Conservation (phyloP, 306 rosid species). For the Carpinus viminea region DNA sequence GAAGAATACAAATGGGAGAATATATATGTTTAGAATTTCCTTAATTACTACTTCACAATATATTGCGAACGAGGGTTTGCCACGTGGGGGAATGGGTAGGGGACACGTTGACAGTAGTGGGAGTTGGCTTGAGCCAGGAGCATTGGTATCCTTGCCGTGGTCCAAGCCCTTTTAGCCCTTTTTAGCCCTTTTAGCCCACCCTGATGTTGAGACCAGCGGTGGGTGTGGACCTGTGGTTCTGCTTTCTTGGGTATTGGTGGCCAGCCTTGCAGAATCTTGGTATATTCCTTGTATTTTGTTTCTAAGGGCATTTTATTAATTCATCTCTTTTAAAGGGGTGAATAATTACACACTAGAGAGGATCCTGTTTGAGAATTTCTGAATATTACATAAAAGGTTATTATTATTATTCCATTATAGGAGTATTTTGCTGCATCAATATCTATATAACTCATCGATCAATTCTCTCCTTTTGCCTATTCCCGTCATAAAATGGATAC, state of each 20-base stretch:
- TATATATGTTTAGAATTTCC: slow-evolving; percentile 47
- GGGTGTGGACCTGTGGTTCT: slow-evolving; percentile 34
- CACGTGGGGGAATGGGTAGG: slow-evolving; percentile 13
- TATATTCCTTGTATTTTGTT: slow-evolving; percentile 38
- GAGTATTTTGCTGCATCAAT: slow-evolving; percentile 13
- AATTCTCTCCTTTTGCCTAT: neutral
- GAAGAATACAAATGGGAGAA: slow-evolving; percentile 26
- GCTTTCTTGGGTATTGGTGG: slow-evolving; percentile 29
- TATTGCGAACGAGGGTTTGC: slow-evolving; percentile 13
- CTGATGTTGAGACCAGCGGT: slow-evolving; percentile 53
- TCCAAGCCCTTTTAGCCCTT: slow-evolving; percentile 29
- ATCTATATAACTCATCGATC: neutral
- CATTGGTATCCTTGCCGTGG: slow-evolving; percentile 31
- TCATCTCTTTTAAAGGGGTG: neutral
- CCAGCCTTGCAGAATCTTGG: slow-evolving; percentile 61
- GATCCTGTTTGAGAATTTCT: slow-evolving; percentile 8
- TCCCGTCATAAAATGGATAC: neutral
- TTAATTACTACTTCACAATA: neutral
- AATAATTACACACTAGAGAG: neutral
- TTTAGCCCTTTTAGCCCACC: slow-evolving; percentile 26
- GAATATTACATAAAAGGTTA: slow-evolving; percentile 5
- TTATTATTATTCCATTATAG: slow-evolving; percentile 5
- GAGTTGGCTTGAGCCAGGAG: slow-evolving; percentile 20
- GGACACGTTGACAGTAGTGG: slow-evolving; percentile 7
- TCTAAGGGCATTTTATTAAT: slow-evolving; percentile 20